Conservation (phyloP, 179 eudicot species). For the Drosera spatulata region DNA sequence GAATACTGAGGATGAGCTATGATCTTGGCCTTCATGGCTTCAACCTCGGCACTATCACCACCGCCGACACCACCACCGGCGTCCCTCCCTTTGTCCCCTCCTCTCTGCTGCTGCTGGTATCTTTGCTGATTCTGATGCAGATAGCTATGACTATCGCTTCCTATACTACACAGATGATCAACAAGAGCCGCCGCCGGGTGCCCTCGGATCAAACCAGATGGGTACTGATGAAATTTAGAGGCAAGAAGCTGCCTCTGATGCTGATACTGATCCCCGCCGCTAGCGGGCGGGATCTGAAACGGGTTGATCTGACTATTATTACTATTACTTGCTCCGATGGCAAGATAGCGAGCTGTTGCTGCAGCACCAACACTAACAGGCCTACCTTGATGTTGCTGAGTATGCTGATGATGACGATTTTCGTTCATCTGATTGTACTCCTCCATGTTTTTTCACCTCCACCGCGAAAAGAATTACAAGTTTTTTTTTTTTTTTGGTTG, state of each 20-base stretch:
- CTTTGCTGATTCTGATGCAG: not conserved
- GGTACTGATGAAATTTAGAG: too few species aligned
- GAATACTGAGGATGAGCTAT: slow-evolving; percentile 40
- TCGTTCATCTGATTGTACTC: slow-evolving; percentile 5
- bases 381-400: not conserved
- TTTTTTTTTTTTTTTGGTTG: too few species aligned
- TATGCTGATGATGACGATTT: not conserved
- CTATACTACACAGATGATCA: not conserved
- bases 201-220: not conserved
- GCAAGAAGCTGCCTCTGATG: too few species aligned
- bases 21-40: slow-evolving; percentile 36
- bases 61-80: not conserved
- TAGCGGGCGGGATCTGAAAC: too few species aligned
- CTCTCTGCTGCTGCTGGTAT: not conserved
- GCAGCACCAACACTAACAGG: not conserved
- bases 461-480: not conserved
- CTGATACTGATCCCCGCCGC: too few species aligned
- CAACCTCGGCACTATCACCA: slow-evolving; percentile 3
- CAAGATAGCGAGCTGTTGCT: not conserved
- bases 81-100: not conserved
- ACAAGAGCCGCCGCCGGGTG: not conserved
- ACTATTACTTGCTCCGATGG: not conserved
- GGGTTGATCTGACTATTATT: not conserved
- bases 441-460: slow-evolving; percentile 2
- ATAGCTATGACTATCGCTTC: not conserved